These are phyloP conservation scores for Lecanicillium sp. DNA, from an alignment of 2,329 filamentous ascomycete species.

Conservation along the genomic window DNA sequence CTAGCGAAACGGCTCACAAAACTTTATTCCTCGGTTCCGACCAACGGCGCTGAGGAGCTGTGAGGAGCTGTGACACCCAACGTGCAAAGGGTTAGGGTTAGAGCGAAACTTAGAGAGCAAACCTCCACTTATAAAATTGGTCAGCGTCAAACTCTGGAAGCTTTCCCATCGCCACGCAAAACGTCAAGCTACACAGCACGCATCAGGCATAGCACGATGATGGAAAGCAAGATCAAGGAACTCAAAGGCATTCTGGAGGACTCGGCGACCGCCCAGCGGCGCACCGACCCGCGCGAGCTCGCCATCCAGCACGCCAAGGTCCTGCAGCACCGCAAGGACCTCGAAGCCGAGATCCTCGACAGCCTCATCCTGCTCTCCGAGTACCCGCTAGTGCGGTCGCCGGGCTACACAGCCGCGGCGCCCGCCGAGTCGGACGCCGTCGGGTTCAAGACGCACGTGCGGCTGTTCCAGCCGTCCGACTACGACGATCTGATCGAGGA, in stretches of 20 bases:
- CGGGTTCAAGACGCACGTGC: constrained; percentile 60
- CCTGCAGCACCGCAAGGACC: constrained; percentile 74
- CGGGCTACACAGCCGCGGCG: constrained; percentile 37
- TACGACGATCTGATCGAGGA: constrained; percentile 86
- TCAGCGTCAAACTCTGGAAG: not conserved
- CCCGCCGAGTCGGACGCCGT: constrained; percentile 53
- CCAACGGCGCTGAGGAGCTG: too few species aligned
- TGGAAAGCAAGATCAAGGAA: constrained; percentile 22
- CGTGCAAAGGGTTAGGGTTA: not conserved
- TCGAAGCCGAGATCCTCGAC: constrained; percentile 67
- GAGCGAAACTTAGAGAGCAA: not conserved
- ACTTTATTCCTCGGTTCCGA: too few species aligned
- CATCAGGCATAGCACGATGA: not conserved
- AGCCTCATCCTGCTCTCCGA: constrained; percentile 66
- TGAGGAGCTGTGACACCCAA: too few species aligned
- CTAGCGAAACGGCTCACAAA: too few species aligned
- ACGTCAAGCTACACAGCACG: not conserved
- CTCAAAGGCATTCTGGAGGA: constrained; percentile 59
- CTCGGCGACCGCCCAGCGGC: constrained; percentile 21
- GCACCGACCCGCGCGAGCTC: constrained; percentile 47
- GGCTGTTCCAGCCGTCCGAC: constrained; percentile 76
- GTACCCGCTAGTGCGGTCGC: constrained; percentile 36
- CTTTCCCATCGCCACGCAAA: constrained; percentile 4
- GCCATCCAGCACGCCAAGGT: constrained; percentile 77
- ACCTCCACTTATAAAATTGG: constrained; percentile 12